Conservation (phyloP, 106 monocot genomes). For the Xerophyta viscosa region DNA sequence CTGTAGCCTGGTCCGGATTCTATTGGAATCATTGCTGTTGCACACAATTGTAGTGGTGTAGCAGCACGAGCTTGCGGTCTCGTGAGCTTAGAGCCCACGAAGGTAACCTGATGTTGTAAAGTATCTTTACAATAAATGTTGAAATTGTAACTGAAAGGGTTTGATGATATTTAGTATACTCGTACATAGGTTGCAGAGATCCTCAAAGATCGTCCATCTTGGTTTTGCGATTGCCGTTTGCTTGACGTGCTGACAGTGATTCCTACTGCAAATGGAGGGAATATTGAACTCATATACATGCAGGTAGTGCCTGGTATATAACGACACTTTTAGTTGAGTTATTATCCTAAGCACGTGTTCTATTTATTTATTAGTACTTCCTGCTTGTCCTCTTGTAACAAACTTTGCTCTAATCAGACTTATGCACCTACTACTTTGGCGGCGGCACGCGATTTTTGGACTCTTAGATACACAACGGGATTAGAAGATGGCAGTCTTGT, state of each 20-base stretch:
- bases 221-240: slow-evolving; percentile 89
- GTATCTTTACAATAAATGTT: background rate
- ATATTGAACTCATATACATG: slow-evolving; percentile 93
- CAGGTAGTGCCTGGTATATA: slow-evolving; percentile 49
- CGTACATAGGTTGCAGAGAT: slow-evolving; percentile 75
- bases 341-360: too few species aligned
- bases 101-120: slow-evolving; percentile 41
- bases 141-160: too few species aligned
- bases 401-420: slow-evolving; percentile 37
- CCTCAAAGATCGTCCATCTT: slow-evolving; percentile 91
- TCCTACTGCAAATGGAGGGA: slow-evolving; percentile 88
- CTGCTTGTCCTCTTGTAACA: background rate
- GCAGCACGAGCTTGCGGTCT: slow-evolving; percentile 98
- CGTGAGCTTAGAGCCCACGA: slow-evolving; percentile 96
- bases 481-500: slow-evolving; percentile 87
- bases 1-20: slow-evolving; percentile 99
- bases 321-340: too few species aligned
- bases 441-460: slow-evolving; percentile 93
- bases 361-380: too few species aligned
- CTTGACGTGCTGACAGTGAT: slow-evolving; percentile 70
- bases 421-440: slow-evolving; percentile 97
- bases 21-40: slow-evolving; percentile 99
- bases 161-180: too few species aligned
- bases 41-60: slow-evolving; percentile 91
- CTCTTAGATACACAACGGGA: slow-evolving; percentile 75